Conservation (phyloP, 371 early-diverging fungal species). For the Batrachochytrium dendrobatidis region DNA sequence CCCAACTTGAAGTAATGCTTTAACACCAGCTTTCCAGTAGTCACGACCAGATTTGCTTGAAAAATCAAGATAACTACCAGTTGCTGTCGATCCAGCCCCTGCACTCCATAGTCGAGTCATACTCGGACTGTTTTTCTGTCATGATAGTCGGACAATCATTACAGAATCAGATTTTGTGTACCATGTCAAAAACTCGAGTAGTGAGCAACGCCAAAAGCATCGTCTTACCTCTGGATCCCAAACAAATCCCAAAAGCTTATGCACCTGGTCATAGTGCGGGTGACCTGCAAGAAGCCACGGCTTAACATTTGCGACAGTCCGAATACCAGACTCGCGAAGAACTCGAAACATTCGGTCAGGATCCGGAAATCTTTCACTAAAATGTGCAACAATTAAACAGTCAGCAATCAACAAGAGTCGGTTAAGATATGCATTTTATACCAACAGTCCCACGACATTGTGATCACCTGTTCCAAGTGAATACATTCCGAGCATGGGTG, state of each 20-base stretch:
- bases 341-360: constrained; percentile 33
- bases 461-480: constrained; percentile 51
- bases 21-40: constrained; percentile 47
- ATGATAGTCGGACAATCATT: not conserved
- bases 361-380: constrained; percentile 40
- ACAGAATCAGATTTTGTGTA: not conserved
- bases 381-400: no score
- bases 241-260: constrained; percentile 34
- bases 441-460: no score
- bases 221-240: constrained; percentile 31
- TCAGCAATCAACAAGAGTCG: no score
- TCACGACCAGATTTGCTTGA: constrained; percentile 40
- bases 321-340: constrained; percentile 36
- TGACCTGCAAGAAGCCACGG: constrained; percentile 54
- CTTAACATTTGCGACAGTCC: constrained; percentile 53
- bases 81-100: constrained; percentile 38
- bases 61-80: constrained; percentile 53
- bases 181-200: not conserved
- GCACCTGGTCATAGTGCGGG: constrained; percentile 39
- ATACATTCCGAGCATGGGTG: constrained; percentile 49
- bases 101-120: constrained; percentile 44
- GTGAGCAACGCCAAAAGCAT: constrained; percentile 1
- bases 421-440: no score
- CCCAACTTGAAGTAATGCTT: constrained; percentile 41
- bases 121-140: constrained; percentile 10